Conservation (phyloP, 2,329 filamentous ascomycete species). For the Hypomyces rosellus region DNA sequence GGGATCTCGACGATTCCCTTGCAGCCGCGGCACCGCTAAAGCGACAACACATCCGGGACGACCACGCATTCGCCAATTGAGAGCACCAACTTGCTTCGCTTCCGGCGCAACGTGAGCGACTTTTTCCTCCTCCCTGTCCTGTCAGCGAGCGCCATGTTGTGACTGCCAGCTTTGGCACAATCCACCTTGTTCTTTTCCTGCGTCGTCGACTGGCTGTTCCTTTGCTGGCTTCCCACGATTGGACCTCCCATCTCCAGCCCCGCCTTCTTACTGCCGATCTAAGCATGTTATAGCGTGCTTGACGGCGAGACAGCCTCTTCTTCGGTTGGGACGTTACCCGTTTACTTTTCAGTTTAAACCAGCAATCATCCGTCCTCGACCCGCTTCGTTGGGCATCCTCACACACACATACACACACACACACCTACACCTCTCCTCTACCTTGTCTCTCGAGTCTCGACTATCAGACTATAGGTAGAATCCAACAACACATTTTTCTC, state of each 20-base stretch:
- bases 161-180: slow-evolving; percentile 7
- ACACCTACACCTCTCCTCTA: not conserved
- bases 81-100: not conserved
- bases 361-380: not conserved
- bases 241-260: slow-evolving; percentile 9
- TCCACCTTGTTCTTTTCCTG: slow-evolving; percentile 3
- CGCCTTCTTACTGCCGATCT: slow-evolving; percentile 9
- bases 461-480: not conserved
- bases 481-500: no score
- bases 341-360: not conserved
- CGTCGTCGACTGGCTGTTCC: slow-evolving; percentile 1
- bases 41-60: not conserved
- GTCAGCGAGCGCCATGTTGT: slow-evolving; percentile 9
- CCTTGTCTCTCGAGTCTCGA: not conserved
- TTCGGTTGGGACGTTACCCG: slow-evolving; percentile 1
- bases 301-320: slow-evolving; percentile 5
- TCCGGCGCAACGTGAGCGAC: slow-evolving; percentile 7
- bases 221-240: slow-evolving; percentile 3
- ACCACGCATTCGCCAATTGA: not conserved
- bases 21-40: not conserved
- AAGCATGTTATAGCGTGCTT: slow-evolving; percentile 4
- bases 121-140: not conserved
- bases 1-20: not conserved
- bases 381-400: slow-evolving; percentile 8
- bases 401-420: not conserved